Base-by-base conservation (phyloP, 306 rosid genomes). In the Cajanus cajan region DNA sequence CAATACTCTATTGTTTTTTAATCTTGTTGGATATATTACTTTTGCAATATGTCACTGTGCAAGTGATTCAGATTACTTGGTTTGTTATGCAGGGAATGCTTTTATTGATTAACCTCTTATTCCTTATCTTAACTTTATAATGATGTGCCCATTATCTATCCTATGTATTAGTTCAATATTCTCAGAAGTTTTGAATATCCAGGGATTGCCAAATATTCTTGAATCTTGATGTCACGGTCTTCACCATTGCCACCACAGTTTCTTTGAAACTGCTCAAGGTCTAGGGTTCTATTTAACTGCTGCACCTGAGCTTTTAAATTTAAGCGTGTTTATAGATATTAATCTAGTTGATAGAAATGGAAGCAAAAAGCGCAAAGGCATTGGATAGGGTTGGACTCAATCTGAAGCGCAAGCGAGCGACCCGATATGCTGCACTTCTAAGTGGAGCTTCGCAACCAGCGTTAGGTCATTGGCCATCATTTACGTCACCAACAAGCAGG, bases 321-420 rank as follows among this genome's bases (percentile, higher is more conserved):
- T 84, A 55, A 69, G 77, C 64, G 71, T 83, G 86, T 74, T 40
- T 82, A 86, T 85, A 89, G 89, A 73, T 87, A 85, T 83, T 88
- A 82, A 51, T 84, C 78, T 78, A 82, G 96, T 62, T 69, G 82
- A 84, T 68, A 50, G 68, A 76, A 88, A 94, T 92, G 96, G 90
- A 92, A 73, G 18, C 84, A 82, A 83, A 85, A 37, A 71, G 21
- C 85, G 90, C 54, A 76, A 89, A 78, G 93, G 93, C 69, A 85
- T 92, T 62, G 94, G 98, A 85, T 90, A 87, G 81, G 64, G 90
- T 34, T 76, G 44, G 74, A 50, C 78, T 36, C 2, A 62, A 74
- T 68, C 77, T 84, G 58, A 93, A 94, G 76, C 85, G 93, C 69
- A 94, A 90, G 80, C 82, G 85, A 59, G 88, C 87, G 37, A 61